phyloP scores from a whole-genome alignment of 345 rosid species.

The Euclidium syriacum region DNA sequence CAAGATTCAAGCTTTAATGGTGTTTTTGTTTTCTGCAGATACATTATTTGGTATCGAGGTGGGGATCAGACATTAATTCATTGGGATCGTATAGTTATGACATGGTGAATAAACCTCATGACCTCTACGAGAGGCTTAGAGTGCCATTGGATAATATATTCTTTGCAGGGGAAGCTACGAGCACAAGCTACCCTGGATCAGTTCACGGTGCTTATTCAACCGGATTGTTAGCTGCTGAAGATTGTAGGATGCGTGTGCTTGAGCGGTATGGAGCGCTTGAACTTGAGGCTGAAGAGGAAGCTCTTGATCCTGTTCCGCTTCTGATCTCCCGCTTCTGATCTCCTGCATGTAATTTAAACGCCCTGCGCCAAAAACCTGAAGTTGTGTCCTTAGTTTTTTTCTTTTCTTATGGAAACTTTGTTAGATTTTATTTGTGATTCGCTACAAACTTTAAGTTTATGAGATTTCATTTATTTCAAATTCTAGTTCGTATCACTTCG shows the following conservation, averaged over 20 bases:
- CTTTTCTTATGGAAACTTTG: background rate
- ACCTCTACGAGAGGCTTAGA: constrained; percentile 82
- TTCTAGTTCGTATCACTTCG: background rate
- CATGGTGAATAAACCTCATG: constrained; percentile 79
- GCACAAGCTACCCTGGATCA: constrained; percentile 75
- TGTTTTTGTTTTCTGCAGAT: constrained; percentile 39
- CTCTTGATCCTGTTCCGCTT: constrained; percentile 67
- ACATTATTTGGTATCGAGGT: constrained; percentile 68
- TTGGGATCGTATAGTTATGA: constrained; percentile 95
- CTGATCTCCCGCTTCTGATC: constrained; percentile 82
- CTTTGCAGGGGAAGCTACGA: constrained; percentile 99
- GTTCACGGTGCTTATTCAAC: constrained; percentile 96
- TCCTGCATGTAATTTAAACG: constrained; percentile 64
- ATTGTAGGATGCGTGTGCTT: constrained; percentile 89
- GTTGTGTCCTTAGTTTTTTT: background rate
- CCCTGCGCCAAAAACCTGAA: no score
- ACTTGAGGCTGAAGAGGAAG: constrained; percentile 64
- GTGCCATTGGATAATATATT: constrained; percentile 88
- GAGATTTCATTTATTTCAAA: background rate
- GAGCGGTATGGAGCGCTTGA: constrained; percentile 86
- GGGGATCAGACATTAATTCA: constrained; percentile 78
- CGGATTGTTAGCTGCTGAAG: constrained; percentile 85
- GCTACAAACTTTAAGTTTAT: no score
- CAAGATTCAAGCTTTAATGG: background rate
- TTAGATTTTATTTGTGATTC: background rate